Base-by-base conservation (phyloP, 176 grass and related monocot genomes). In the Bothriochloa decipiens region DNA sequence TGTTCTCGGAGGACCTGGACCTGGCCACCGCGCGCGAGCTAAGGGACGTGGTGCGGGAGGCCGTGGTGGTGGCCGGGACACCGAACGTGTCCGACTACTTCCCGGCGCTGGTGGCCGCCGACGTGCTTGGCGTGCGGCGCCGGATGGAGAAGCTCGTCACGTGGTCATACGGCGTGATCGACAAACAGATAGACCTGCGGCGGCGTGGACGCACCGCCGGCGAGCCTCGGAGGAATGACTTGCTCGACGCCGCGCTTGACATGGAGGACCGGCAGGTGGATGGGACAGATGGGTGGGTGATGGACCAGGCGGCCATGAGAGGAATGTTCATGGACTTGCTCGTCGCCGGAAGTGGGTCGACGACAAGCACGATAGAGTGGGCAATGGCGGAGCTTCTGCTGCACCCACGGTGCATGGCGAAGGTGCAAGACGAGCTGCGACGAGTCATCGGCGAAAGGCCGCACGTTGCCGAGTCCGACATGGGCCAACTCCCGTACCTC, bases 21-120 rank as follows among this genome's bases (percentile, higher is more conserved):
- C 9, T 35, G 0, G 81, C 63, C 11, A 81, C 80, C 46, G 57
- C 50, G 5, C 70, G 47, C 26, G 67, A 81, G 64, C 74, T 89
- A 12, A 75, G 55, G 18, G 72, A 65, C 1, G 58, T 29, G 0
- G 79, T 88, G 58, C 55, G 74, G 46, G 69, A 41, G 16, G 64
- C 77, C 17, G 50, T 85, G 69, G 77, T n/a, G 43, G 5, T 78
- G 1, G 70, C 14, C 3, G 84, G 52, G 33, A 49, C 35, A 16
- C 70, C 84, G 0, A 90, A 92, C 80, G 10, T 87, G 1, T 92
- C 87, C 2, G 87, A 92, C 83, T 92, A 81, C 65, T 82, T 89
- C 55, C 91, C 87, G 3, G 23, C 76, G 8, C 8, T 93, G 25
- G 26, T 77, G 5, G 64, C 20, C 14, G 7, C 76, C 6, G 91